These are phyloP conservation scores for Sugiyamaella qingdaonensis DNA, from an alignment of 805 yeast genomes.

Conservation along the genomic window DNA sequence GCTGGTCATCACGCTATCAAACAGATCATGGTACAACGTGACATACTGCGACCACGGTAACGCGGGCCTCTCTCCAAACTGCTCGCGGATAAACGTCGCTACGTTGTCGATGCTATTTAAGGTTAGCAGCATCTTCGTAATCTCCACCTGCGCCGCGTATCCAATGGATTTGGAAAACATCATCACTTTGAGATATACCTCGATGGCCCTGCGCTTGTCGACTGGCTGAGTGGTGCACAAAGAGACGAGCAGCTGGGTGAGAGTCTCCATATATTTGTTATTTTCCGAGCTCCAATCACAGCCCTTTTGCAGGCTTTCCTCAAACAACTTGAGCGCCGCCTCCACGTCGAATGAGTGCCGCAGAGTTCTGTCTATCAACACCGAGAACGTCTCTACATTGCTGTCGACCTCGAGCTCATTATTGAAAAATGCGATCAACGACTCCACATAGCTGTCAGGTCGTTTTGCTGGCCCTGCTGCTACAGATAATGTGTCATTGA, in stretches of 20 bases:
- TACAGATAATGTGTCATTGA: constrained; percentile 24
- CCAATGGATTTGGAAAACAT: constrained; percentile 38
- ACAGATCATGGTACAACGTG: constrained; percentile 40
- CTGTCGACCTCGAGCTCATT: constrained; percentile 31
- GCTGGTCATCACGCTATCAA: constrained; percentile 41
- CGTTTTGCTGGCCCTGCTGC: constrained; percentile 28
- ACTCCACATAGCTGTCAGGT: constrained; percentile 21
- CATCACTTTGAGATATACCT: constrained; percentile 41
- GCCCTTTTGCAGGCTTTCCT: constrained; percentile 36
- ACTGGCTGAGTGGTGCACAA: constrained; percentile 26
- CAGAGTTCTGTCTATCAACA: constrained; percentile 36
- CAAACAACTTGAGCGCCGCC: constrained; percentile 35
- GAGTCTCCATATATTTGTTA: constrained; percentile 22
- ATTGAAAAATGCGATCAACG: constrained; percentile 32
- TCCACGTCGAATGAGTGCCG: constrained; percentile 24
- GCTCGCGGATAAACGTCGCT: constrained; percentile 40
- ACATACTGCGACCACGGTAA: constrained; percentile 31
- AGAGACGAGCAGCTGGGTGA: constrained; percentile 31
- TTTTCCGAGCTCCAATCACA: constrained; percentile 42
- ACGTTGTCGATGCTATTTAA: constrained; percentile 39
- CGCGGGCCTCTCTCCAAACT: constrained; percentile 34
- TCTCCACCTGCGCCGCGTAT: constrained; percentile 37
- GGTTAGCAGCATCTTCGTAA: constrained; percentile 37
- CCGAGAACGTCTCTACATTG: constrained; percentile 37
- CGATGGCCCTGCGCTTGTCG: constrained; percentile 28